These are phyloP conservation scores for Striga hermonthica DNA, from an alignment of 305 asterid genomes.

Conservation along the genomic window DNA sequence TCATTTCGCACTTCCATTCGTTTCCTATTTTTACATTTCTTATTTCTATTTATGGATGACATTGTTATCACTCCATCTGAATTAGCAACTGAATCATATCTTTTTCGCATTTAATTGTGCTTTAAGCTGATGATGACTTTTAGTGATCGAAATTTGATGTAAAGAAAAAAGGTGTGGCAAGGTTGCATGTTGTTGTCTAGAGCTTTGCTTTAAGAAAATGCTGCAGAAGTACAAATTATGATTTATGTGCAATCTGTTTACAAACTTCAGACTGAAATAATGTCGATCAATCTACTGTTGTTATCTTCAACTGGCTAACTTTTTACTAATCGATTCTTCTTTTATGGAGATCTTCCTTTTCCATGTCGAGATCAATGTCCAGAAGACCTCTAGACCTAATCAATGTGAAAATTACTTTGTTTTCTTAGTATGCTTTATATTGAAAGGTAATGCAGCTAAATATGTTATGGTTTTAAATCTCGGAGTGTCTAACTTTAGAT, in stretches of 20 bases:
- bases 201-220: background rate
- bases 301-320: no score
- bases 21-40: no score
- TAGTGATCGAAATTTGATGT: background rate
- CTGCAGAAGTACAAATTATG: background rate
- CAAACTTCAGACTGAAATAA: no score
- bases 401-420: background rate
- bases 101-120: background rate
- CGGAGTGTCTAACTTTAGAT: background rate
- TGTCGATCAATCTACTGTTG: no score
- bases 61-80: no score
- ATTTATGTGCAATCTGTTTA: background rate
- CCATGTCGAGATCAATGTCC: background rate
- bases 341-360: background rate
- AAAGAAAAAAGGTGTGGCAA: background rate
- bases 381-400: background rate
- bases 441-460: slow-evolving; percentile 19
- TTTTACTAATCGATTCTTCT: background rate
- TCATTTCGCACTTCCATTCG: no score
- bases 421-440: slow-evolving; percentile 3
- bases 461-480: background rate
- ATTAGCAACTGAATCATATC: no score
- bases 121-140: slow-evolving; percentile 13
- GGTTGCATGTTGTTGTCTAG: background rate
- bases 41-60: no score